Percentiles rank a stretch among this genome's conserved stretches.
These are phyloP conservation scores for Candida sojae DNA, from an alignment of 1,139 yeast genomes.

Conservation along the genomic window DNA sequence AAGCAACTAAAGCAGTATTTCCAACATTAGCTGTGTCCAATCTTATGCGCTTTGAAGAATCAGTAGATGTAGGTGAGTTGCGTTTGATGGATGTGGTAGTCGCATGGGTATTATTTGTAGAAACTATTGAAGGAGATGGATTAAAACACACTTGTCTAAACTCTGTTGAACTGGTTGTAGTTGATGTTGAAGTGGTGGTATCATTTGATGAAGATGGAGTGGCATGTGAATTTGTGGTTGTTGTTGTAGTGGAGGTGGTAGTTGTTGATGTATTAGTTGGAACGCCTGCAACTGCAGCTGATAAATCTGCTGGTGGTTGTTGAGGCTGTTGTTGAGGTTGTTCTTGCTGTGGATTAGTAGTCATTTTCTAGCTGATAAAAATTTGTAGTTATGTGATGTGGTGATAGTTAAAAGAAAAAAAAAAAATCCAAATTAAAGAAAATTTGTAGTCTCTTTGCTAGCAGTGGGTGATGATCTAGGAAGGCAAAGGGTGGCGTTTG, in stretches of 20 bases:
- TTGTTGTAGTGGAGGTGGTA: not conserved
- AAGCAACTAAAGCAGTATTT: slow-evolving; percentile 1
- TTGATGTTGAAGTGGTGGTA: not conserved
- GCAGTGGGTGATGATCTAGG: not conserved
- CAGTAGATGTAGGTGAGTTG: slow-evolving; percentile 15
- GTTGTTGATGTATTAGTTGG: slow-evolving; percentile 1
- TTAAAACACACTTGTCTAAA: slow-evolving; percentile 38
- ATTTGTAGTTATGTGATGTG: not conserved
- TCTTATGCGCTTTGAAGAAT: slow-evolving; percentile 16
- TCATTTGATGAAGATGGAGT: slow-evolving; percentile 14
- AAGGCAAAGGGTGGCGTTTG: no score
- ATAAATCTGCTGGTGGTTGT: slow-evolving; percentile 3
- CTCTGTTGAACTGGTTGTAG: slow-evolving; percentile 13
- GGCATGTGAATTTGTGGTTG: slow-evolving; percentile 2
- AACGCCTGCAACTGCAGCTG: slow-evolving; percentile 1
- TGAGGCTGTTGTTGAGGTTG: slow-evolving; percentile 6
- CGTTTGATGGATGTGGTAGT: slow-evolving; percentile 14
- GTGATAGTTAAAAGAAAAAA: no score
- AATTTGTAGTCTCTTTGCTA: not conserved
- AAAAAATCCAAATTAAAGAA: no score
- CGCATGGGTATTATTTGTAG: slow-evolving; percentile 7
- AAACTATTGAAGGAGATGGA: slow-evolving; percentile 16
- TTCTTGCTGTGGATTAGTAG: slow-evolving; percentile 1
- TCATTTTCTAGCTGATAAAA: not conserved
- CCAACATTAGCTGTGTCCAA: slow-evolving; percentile 11